These are phyloP conservation scores for Candida methanosorbosa DNA, from an alignment of 805 yeast genomes.

Conservation along the genomic window DNA sequence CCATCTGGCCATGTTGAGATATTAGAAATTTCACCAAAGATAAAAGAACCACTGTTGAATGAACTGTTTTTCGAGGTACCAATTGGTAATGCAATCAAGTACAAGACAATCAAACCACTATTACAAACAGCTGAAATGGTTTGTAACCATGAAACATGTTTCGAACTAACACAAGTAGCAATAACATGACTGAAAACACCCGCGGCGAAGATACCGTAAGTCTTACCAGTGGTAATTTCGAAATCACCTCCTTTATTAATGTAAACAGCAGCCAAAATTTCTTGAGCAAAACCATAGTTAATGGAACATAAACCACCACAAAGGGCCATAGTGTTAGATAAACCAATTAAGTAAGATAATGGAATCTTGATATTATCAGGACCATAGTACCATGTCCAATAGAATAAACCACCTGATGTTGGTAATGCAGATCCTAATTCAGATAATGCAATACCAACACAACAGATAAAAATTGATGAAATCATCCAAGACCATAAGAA, in stretches of 20 bases:
- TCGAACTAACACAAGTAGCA: slow-evolving; percentile 49
- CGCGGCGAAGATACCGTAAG: slow-evolving; percentile 61
- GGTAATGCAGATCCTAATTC: slow-evolving; percentile 65
- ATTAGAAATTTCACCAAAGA: slow-evolving; percentile 46
- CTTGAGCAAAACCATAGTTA: slow-evolving; percentile 59
- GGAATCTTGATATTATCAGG: slow-evolving; percentile 45
- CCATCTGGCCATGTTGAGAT: slow-evolving; percentile 50
- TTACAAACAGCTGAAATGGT: slow-evolving; percentile 49
- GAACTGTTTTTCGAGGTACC: slow-evolving; percentile 35
- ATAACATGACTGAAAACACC: slow-evolving; percentile 43
- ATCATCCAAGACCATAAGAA: slow-evolving; percentile 70
- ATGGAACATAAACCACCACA: slow-evolving; percentile 61
- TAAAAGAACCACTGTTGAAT: slow-evolving; percentile 42
- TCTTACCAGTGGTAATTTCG: slow-evolving; percentile 40
- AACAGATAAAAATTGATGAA: slow-evolving; percentile 44
- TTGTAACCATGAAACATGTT: slow-evolving; percentile 49
- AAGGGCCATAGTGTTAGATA: slow-evolving; percentile 58
- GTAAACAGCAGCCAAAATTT: slow-evolving; percentile 49
- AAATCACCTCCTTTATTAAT: slow-evolving; percentile 43
- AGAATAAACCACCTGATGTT: slow-evolving; percentile 68
- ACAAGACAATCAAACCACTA: slow-evolving; percentile 39
- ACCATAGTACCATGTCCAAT: slow-evolving; percentile 61
- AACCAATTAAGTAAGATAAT: slow-evolving; percentile 55
- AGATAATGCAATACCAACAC: slow-evolving; percentile 55
- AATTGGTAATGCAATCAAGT: slow-evolving; percentile 57